Percentiles rank a stretch among this genome's conserved stretches.
These are phyloP conservation scores for Kluyveromyces lactis DNA, from an alignment of 805 yeast genomes.

Conservation along the genomic window DNA sequence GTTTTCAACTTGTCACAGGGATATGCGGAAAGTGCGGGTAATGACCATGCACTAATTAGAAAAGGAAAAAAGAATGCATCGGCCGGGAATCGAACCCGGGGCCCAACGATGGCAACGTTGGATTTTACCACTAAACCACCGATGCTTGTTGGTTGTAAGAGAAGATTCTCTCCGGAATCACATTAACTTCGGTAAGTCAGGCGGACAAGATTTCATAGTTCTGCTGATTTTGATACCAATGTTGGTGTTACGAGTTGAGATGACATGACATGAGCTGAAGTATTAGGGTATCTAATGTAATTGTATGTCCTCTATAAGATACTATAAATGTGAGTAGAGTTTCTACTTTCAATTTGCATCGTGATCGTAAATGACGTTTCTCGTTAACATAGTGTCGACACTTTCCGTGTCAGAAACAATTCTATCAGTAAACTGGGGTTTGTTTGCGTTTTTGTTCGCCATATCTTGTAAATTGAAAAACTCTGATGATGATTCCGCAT, in stretches of 20 bases:
- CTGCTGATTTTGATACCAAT: too few species aligned
- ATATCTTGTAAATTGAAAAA: neutral
- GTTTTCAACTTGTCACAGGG: too few species aligned
- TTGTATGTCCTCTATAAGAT: too few species aligned
- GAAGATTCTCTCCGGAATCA: too few species aligned
- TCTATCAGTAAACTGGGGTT: neutral
- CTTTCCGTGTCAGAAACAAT: conserved; percentile 11
- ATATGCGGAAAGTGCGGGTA: too few species aligned
- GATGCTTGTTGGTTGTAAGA: conserved; percentile 12
- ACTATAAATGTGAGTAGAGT: too few species aligned
- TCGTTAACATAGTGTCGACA: conserved; percentile 24
- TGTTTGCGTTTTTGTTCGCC: neutral
- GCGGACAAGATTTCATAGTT: too few species aligned
- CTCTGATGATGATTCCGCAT: neutral
- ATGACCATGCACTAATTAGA: neutral
- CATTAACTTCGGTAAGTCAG: too few species aligned
- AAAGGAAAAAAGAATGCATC: conserved; percentile 13
- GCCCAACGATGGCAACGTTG: conserved; percentile 29
- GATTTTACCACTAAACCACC: conserved; percentile 29
- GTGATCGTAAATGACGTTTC: conserved; percentile 24
- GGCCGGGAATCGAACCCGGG: conserved; percentile 29
- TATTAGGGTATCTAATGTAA: too few species aligned
- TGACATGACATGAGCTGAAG: too few species aligned
- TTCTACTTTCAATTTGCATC: conserved; percentile 4
- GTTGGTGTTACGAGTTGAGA: neutral